Percentiles rank a stretch among this genome's conserved stretches.
Conservation (phyloP, 495 filamentous ascomycete species). For the Penicillium soppii region DNA sequence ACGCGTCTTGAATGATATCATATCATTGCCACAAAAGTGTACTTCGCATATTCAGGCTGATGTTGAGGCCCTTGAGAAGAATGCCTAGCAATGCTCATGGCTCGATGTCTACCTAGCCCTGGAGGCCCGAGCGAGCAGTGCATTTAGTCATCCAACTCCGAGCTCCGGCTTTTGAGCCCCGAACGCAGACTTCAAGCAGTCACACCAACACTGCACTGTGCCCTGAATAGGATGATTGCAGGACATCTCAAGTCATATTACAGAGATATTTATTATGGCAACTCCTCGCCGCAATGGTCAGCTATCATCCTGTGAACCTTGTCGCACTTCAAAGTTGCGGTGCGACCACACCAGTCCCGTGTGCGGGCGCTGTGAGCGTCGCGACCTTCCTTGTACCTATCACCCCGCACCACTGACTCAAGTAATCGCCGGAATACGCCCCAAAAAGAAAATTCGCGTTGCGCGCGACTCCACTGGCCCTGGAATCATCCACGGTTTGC, state of each 20-base stretch:
- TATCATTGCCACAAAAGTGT: too few species aligned
- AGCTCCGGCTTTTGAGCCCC: constrained; percentile 9
- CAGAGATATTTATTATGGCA: constrained; percentile 6
- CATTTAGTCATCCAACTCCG: constrained; percentile 2
- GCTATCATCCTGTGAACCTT: constrained; percentile 43
- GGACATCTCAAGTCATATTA: background rate
- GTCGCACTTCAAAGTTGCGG: constrained; percentile 42
- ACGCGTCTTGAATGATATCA: too few species aligned
- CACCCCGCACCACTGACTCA: constrained; percentile 35
- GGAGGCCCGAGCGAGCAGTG: too few species aligned
- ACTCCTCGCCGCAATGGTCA: constrained; percentile 39
- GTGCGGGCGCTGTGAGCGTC: constrained; percentile 26
- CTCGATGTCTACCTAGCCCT: background rate
- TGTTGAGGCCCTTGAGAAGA: too few species aligned
- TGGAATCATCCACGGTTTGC: too few species aligned
- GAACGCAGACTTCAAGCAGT: background rate
- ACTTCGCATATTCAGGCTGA: too few species aligned
- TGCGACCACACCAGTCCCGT: constrained; percentile 36
- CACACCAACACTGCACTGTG: background rate
- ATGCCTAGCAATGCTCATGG: too few species aligned
- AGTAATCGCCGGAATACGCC: background rate
- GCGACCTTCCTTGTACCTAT: constrained; percentile 27
- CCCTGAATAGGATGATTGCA: background rate
- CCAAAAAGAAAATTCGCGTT: background rate
- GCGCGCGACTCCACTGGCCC: background rate